Conservation (phyloP, 257 asterid genomes). For the Voacanga thouarsii region DNA sequence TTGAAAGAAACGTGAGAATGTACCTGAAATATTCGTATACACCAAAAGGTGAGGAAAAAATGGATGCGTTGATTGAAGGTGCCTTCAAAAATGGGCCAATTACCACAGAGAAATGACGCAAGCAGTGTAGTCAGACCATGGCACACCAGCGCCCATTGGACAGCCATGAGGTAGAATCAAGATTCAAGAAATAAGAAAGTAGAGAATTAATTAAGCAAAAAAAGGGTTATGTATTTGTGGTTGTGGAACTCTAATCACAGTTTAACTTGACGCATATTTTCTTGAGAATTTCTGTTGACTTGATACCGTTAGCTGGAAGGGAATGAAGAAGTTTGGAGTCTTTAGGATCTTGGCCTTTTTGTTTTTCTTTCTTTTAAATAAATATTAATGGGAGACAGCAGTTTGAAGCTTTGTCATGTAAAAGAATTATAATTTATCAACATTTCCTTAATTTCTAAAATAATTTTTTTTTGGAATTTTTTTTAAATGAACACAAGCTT, state of each 20-base stretch:
- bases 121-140: slow-evolving; percentile 71
- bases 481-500: no score
- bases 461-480: no score
- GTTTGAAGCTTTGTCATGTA: no score
- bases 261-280: no score
- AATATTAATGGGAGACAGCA: no score
- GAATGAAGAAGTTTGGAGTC: background rate
- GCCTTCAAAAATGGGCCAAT: slow-evolving; percentile 94
- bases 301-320: background rate
- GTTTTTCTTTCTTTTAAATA: no score
- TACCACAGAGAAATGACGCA: slow-evolving; percentile 93
- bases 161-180: slow-evolving; percentile 37
- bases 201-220: background rate
- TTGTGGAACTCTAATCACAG: no score
- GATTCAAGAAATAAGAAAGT: background rate
- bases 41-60: slow-evolving; percentile 78
- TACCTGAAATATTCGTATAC: slow-evolving; percentile 82
- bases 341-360: no score
- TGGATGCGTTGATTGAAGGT: slow-evolving; percentile 77
- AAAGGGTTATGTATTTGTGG: background rate
- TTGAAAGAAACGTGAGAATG: background rate
- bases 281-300: background rate
- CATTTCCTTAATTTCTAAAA: no score
- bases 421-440: no score
- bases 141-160: slow-evolving; percentile 81